These are phyloP conservation scores for Candida manassasensis DNA, from an alignment of 805 yeast species.

Conservation along the genomic window DNA sequence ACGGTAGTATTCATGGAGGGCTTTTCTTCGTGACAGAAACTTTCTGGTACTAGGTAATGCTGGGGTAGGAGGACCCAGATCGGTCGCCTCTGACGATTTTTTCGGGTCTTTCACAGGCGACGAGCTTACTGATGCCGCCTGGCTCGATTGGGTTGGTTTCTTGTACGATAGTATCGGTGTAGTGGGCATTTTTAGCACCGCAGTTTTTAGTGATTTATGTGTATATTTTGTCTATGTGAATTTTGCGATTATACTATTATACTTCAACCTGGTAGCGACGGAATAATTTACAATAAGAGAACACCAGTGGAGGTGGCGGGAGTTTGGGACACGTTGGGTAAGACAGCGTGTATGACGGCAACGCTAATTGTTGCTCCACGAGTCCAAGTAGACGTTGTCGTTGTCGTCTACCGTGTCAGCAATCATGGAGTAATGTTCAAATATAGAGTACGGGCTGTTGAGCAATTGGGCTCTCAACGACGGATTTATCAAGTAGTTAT, in stretches of 20 bases:
- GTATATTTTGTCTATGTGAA: too few species aligned
- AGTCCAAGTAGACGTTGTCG: constrained; percentile 30
- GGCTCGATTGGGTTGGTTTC: too few species aligned
- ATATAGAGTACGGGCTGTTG: constrained; percentile 19
- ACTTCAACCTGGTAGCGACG: too few species aligned
- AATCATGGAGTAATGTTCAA: constrained; percentile 27
- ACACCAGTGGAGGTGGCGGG: too few species aligned
- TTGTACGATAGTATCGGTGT: constrained; percentile 27
- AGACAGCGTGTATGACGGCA: background rate
- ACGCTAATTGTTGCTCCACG: constrained; percentile 23
- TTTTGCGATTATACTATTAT: too few species aligned
- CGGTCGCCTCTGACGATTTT: background rate
- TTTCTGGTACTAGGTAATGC: constrained; percentile 16
- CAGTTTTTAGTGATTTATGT: too few species aligned
- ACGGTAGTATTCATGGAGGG: constrained; percentile 39
- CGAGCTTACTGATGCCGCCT: too few species aligned
- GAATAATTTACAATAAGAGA: too few species aligned
- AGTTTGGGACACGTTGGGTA: too few species aligned
- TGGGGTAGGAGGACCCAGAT: constrained; percentile 4
- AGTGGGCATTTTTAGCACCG: constrained; percentile 4
- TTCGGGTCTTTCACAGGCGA: too few species aligned
- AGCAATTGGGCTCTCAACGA: background rate
- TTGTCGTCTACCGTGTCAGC: constrained; percentile 23
- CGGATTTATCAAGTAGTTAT: background rate
- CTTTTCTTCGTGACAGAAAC: constrained; percentile 36